These are phyloP conservation scores for Boletus reticuloceps DNA, from an alignment of 768 basidiomycete species.

Conservation along the genomic window DNA sequence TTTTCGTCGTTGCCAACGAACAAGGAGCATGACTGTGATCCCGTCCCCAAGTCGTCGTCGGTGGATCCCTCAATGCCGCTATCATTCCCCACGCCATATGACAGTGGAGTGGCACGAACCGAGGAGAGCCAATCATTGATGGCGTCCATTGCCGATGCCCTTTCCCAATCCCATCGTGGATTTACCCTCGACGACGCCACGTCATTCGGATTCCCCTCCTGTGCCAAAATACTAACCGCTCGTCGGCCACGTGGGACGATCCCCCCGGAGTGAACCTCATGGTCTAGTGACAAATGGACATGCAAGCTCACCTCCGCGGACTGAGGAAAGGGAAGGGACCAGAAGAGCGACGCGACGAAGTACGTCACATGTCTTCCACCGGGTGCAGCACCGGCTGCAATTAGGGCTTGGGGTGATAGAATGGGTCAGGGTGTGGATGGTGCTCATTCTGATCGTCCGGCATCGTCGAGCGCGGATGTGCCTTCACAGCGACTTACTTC, in stretches of 20 bases:
- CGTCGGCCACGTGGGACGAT: background rate
- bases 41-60: conserved; percentile 13
- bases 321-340: conserved; percentile 11
- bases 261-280: conserved; percentile 17
- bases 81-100: conserved; percentile 5
- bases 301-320: background rate
- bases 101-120: conserved; percentile 4
- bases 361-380: conserved; percentile 42
- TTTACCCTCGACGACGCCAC: conserved; percentile 25
- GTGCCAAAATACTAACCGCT: conserved; percentile 37
- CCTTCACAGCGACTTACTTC: conserved; percentile 34
- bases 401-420: conserved; percentile 38
- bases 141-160: conserved; percentile 38
- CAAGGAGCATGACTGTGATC: conserved; percentile 41
- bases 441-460: conserved; percentile 29
- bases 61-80: conserved; percentile 2
- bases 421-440: conserved; percentile 33
- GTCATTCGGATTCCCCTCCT: conserved; percentile 17
- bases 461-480: conserved; percentile 32
- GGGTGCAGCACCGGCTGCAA: conserved; percentile 39
- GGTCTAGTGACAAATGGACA: conserved; percentile 17
- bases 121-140: conserved; percentile 35
- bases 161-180: conserved; percentile 25
- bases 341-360: conserved; percentile 29
- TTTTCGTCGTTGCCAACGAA: conserved; percentile 65